phyloP scores from a whole-genome alignment of 1,139 yeast genomes.

The Suhomyces guaymorum region DNA sequence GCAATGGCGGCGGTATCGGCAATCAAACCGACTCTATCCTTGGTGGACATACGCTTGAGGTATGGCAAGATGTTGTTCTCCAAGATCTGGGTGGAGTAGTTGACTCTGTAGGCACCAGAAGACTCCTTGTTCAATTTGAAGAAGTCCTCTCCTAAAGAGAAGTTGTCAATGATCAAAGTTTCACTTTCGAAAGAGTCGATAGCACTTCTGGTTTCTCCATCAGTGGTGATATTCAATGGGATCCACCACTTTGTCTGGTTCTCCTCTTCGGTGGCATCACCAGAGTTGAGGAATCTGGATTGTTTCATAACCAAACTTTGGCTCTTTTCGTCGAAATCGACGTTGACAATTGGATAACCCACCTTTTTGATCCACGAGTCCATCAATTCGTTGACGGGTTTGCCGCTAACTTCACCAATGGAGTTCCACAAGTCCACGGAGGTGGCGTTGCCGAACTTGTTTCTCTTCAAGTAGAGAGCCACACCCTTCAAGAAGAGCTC shows the following conservation, averaged over 20 bases:
- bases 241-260: constrained; percentile 67
- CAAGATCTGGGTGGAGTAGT: constrained; percentile 55
- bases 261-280: constrained; percentile 67
- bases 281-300: constrained; percentile 75
- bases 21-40: constrained; percentile 66
- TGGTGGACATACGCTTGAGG: constrained; percentile 48
- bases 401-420: constrained; percentile 68
- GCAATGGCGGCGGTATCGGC: constrained; percentile 66
- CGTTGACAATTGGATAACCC: constrained; percentile 81
- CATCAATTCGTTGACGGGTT: constrained; percentile 73
- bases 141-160: constrained; percentile 30
- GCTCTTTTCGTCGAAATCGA: constrained; percentile 44
- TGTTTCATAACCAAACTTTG: constrained; percentile 56
- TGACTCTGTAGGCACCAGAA: constrained; percentile 66
- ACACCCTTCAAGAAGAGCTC: constrained; percentile 72
- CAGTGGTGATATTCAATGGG: constrained; percentile 50
- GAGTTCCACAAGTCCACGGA: constrained; percentile 83
- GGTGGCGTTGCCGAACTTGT: constrained; percentile 74
- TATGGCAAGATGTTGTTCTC: constrained; percentile 43
- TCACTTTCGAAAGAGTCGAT: constrained; percentile 40
- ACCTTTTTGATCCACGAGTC: constrained; percentile 79
- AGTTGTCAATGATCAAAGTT: constrained; percentile 23
- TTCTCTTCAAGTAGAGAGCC: constrained; percentile 64
- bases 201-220: constrained; percentile 8
- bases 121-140: constrained; percentile 66